Base-by-base conservation (phyloP, 306 rosid species). In the Gastrolobium bilobum region DNA sequence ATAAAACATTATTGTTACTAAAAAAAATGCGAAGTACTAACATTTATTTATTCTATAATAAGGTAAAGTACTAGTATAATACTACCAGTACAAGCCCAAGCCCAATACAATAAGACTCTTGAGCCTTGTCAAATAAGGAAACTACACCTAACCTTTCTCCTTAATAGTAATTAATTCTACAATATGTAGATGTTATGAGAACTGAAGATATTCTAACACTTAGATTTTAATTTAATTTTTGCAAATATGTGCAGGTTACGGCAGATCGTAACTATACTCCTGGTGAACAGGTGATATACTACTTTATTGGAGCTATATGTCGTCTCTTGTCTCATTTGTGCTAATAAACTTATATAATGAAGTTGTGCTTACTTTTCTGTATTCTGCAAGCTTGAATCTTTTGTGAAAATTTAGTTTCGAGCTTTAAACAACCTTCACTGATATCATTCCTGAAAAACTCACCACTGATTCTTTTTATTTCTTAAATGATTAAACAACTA, bases 221-320 rank as follows among this genome's bases (percentile, higher is more conserved):
- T 53, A 1, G 26, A 6, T 14, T 68, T 76, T 77, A 35, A 29
- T 61, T 68, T 61, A 44, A 38, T 26, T 13, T 71, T 60, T 84
- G 76, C 60, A 59, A 46, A 61, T 73, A 53, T 82, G 44, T 82
- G 80, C 83, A 93, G 95, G 94, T 93, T 43, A 52, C 67, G 39
- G 94, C 94, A 81, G 92, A 88, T 83, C 84, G 91, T 20, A 81
- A 86, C 77, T 93, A 87, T 93, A 66, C 75, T 59, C 88, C 88
- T 35, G 93, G 93, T 69, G 97, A 93, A 51, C 84, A 93, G 93
- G 98, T 91, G 37, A 79, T 86, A 50, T 59, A 61, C 37, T 54
- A 53, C 73, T 71, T 82, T 6, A 71, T 38, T 26, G 29, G 72
- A 48, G 29, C 40, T 83, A 77, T 64, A 64, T 15, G 20, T 9